Percentiles rank a stretch among this genome's conserved stretches.
Evolutionary conservation across 2,329 filamentous ascomycete species (phyloP).

Genomic region (Microthyrium microscopicum): DNA sequence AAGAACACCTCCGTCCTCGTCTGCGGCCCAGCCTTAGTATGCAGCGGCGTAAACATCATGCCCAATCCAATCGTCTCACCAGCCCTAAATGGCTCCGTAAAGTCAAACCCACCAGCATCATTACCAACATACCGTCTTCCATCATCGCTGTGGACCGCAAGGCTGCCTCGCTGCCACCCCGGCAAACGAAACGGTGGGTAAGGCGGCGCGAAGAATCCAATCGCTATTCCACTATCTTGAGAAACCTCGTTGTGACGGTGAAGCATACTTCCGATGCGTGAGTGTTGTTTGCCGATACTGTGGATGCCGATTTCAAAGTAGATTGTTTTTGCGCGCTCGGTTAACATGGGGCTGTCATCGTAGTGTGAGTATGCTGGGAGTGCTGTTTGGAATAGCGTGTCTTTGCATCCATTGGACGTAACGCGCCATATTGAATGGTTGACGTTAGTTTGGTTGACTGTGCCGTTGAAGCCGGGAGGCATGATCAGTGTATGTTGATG

Average conservation of each 20-base stretch:
- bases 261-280: background rate
- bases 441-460: constrained; percentile 28
- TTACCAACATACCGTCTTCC: constrained; percentile 63
- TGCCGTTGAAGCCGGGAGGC: constrained; percentile 16
- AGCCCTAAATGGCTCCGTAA: constrained; percentile 44
- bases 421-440: constrained; percentile 26
- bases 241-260: constrained; percentile 2
- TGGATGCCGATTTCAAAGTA: constrained; percentile 57
- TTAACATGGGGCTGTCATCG: constrained; percentile 40
- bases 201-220: constrained; percentile 57
- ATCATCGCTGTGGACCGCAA: constrained; percentile 69
- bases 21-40: constrained; percentile 10
- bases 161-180: constrained; percentile 61
- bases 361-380: constrained; percentile 51
- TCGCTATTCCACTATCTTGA: constrained; percentile 38
- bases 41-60: constrained; percentile 39
- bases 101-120: constrained; percentile 53
- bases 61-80: constrained; percentile 57
- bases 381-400: constrained; percentile 49
- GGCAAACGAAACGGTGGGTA: constrained; percentile 65
- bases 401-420: constrained; percentile 28
- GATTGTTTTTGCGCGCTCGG: constrained; percentile 34
- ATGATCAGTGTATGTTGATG: constrained; percentile 31
- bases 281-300: constrained; percentile 20
- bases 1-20: constrained; percentile 47